Evolutionary conservation across 2,329 filamentous ascomycete genomes (phyloP).

Genomic region (Aspergillus fructus): DNA sequence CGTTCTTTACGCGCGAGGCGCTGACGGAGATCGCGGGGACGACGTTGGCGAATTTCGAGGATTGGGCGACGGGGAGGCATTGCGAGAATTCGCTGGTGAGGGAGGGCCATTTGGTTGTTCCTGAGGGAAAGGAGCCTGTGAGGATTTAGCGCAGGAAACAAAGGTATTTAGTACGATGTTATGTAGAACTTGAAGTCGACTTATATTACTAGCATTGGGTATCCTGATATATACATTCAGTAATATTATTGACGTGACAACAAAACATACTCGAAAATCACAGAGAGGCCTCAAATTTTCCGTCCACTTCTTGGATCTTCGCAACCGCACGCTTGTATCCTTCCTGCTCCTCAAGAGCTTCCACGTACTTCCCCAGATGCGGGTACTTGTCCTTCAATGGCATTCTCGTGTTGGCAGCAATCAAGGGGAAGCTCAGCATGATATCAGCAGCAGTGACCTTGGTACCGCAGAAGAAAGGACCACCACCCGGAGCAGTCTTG

Average conservation of each 20-base stretch:
- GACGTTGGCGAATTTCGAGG: constrained; percentile 57
- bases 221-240: constrained; percentile 1
- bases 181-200: background rate
- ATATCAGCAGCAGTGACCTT: constrained; percentile 48
- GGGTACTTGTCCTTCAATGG: constrained; percentile 40
- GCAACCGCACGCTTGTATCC: constrained; percentile 41
- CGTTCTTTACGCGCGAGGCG: constrained; percentile 68
- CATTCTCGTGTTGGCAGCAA: constrained; percentile 36
- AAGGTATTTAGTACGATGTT: background rate
- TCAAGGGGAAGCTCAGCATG: constrained; percentile 47
- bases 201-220: background rate
- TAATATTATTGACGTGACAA: background rate
- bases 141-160: constrained; percentile 20
- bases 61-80: constrained; percentile 26
- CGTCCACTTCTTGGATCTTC: constrained; percentile 44
- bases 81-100: constrained; percentile 33
- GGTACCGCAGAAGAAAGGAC: constrained; percentile 44
- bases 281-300: constrained; percentile 33
- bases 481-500: constrained; percentile 40
- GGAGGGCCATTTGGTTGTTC: constrained; percentile 29
- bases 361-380: constrained; percentile 35
- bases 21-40: constrained; percentile 62
- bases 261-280: constrained; percentile 10
- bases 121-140: constrained; percentile 28
- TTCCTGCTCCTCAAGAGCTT: constrained; percentile 35